Evolutionary conservation across 2,329 filamentous ascomycete genomes (phyloP).

Genomic region (Talaromyces marneffei): DNA sequence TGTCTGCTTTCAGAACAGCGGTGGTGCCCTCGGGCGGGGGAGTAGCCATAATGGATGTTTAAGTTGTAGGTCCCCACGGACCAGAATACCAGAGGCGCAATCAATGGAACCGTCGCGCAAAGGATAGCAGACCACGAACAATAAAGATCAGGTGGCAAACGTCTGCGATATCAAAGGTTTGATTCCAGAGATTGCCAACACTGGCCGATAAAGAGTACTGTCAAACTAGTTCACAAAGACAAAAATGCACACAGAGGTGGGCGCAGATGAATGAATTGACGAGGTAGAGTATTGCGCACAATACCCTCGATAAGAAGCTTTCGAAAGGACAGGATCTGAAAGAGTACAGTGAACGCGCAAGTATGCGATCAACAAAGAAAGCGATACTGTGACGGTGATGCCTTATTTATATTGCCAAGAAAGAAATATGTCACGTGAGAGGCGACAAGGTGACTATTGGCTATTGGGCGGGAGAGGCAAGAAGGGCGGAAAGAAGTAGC

Average conservation of each 20-base stretch:
- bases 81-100: slow-evolving; percentile 21
- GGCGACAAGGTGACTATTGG: slow-evolving; percentile 24
- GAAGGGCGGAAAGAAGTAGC: slow-evolving; percentile 13
- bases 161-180: background rate
- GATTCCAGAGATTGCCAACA: background rate
- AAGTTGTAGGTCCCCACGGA: slow-evolving; percentile 19
- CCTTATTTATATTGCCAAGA: slow-evolving; percentile 42
- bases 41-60: slow-evolving; percentile 34
- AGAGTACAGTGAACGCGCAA: background rate
- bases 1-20: slow-evolving; percentile 35
- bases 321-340: background rate
- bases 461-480: slow-evolving; percentile 17
- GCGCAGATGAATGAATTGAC: background rate
- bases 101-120: background rate
- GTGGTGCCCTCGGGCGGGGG: slow-evolving; percentile 37
- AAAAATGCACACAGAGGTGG: background rate
- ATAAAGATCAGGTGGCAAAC: slow-evolving; percentile 1
- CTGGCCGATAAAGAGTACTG: background rate
- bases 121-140: background rate
- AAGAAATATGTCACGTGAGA: slow-evolving; percentile 32
- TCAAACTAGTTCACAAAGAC: background rate
- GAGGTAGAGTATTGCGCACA: background rate
- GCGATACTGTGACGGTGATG: slow-evolving; percentile 27
- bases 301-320: background rate
- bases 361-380: slow-evolving; percentile 23